These are phyloP conservation scores for Aspergillus brunneoviolaceus DNA, from an alignment of 2,329 filamentous ascomycete species.

Conservation along the genomic window DNA sequence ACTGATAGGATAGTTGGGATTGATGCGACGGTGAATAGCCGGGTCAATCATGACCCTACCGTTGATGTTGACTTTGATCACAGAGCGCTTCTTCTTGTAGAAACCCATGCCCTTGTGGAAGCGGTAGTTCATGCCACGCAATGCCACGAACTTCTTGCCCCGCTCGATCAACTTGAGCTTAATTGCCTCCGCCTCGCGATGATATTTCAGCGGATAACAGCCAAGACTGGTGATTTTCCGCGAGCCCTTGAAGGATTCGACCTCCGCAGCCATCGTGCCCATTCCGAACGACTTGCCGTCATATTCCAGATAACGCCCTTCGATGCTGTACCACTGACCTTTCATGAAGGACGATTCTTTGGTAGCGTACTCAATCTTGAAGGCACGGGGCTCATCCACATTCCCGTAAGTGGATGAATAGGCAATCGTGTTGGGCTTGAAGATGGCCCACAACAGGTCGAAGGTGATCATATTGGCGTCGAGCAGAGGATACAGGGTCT, in stretches of 20 bases:
- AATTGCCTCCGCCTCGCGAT: constrained; percentile 67
- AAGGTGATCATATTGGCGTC: constrained; percentile 83
- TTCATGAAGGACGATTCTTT: constrained; percentile 68
- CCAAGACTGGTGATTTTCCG: constrained; percentile 77
- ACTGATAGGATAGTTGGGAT: constrained; percentile 80
- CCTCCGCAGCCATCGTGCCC: constrained; percentile 67
- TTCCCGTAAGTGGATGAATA: constrained; percentile 76
- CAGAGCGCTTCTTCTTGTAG: constrained; percentile 72
- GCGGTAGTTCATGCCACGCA: constrained; percentile 82
- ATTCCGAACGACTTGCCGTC: constrained; percentile 84
- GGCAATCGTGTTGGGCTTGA: constrained; percentile 80
- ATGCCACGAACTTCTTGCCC: constrained; percentile 77
- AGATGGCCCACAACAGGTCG: constrained; percentile 83
- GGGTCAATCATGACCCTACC: constrained; percentile 87
- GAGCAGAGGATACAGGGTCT: constrained; percentile 76
- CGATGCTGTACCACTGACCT: constrained; percentile 73
- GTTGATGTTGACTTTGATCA: constrained; percentile 80
- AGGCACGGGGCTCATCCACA: constrained; percentile 73
- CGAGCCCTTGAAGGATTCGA: constrained; percentile 74
- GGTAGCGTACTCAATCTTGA: constrained; percentile 75
- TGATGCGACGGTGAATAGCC: constrained; percentile 75
- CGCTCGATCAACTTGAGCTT: constrained; percentile 70
- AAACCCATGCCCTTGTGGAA: constrained; percentile 82
- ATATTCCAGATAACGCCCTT: constrained; percentile 76
- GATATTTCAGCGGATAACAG: constrained; percentile 77